Evolutionary conservation across 2,329 filamentous ascomycete species (phyloP), one percentile per base, ranked within the genome.

Genomic region (Grosmannia penicillata): DNA sequence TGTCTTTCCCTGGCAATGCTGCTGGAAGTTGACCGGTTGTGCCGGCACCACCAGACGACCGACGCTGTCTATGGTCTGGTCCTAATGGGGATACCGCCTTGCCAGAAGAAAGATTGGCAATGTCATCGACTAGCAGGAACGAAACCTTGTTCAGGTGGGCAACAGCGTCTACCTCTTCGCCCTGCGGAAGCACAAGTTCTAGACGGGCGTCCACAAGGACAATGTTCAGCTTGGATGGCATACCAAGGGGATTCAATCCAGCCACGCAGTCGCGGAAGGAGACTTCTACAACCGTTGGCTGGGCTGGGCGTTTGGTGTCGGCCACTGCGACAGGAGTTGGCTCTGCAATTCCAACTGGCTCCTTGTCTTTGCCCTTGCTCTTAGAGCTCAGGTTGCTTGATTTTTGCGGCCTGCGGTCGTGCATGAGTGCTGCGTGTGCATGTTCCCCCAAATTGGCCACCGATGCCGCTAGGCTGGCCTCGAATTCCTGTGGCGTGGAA

Each of bases 61-160:
- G 41, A 48, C 2, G 48, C 45, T 55, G 4, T 27, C 15, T 58
- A n/a, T n/a, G n/a, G n/a, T n/a, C n/a, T n/a, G n/a, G n/a, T n/a
- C n/a, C n/a, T n/a, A n/a, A n/a, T n/a, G n/a, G n/a, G n/a, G n/a
- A n/a, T n/a, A n/a, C n/a, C n/a, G n/a, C 57, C 9, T 54, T 49
- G 1, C 23, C 29, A 6, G 53, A 48, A 10, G 62, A 59, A 8
- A 63, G 47, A n/a, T 53, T 49, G 2, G 68, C 62, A 21, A 74
- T 60, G 49, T 93, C 77, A 49, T 98, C 84, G 32, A 91, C 81
- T 14, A 95, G 65, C 44, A 95, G 74, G 25, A 98, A 56, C 0
- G 82, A 85, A 1, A 83, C 81, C 55, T 89, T 93, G 39, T 77
- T 78, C 29, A 96, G 61, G 43, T 83, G 74, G 2, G 85, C 56